Conservation (phyloP, 169 alveolate species). For the Theileria annulata region DNA sequence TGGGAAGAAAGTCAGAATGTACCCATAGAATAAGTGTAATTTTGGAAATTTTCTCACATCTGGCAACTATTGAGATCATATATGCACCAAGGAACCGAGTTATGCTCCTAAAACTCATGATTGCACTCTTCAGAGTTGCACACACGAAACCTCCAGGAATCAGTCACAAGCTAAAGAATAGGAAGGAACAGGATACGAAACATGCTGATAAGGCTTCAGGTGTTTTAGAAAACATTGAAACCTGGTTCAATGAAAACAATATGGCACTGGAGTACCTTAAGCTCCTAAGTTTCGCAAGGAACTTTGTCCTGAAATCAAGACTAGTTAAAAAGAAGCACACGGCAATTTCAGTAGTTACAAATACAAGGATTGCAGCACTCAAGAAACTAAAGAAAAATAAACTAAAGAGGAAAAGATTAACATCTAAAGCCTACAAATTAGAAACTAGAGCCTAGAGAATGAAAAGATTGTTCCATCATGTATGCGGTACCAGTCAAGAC, state of each 20-base stretch:
- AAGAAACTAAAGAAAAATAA: constrained; percentile 9
- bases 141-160: constrained; percentile 18
- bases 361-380: constrained; percentile 1
- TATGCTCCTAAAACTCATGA: constrained; percentile 26
- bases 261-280: constrained; percentile 32
- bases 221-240: constrained; percentile 34
- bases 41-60: constrained; percentile 19
- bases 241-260: constrained; percentile 3
- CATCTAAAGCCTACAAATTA: too few species aligned
- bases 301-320: constrained; percentile 36
- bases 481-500: constrained; percentile 63
- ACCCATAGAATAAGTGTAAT: constrained; percentile 18
- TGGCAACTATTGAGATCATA: not conserved
- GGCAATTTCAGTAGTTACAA: constrained; percentile 5
- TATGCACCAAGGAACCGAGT: constrained; percentile 30
- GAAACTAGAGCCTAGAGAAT: constrained; percentile 18
- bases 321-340: constrained; percentile 14
- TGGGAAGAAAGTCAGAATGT: constrained; percentile 39
- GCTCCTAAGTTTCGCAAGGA: constrained; percentile 52
- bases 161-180: not conserved
- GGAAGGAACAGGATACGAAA: not conserved
- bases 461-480: constrained; percentile 56
- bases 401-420: not conserved
- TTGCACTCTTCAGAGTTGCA: constrained; percentile 29
- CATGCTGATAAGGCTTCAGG: constrained; percentile 29